Evolutionary conservation across 108 stramenopile species (phyloP).

Genomic region (Schizochytrium sp.): DNA sequence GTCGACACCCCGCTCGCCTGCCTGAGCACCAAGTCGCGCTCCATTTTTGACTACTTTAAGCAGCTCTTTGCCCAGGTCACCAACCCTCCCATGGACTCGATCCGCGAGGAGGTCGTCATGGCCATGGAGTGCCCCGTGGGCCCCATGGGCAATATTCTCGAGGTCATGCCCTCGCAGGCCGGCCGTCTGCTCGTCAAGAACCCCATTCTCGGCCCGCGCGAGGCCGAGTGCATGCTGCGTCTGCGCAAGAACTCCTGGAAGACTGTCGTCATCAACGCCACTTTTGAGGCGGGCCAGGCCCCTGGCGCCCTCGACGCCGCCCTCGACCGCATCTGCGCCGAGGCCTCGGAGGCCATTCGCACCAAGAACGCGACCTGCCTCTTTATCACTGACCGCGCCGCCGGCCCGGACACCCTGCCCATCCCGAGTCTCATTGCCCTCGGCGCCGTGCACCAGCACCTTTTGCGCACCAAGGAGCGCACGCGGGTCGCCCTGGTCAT

Average conservation of each 20-base stretch:
- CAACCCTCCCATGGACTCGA: slow-evolving; percentile 94
- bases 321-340: slow-evolving; percentile 82
- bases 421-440: slow-evolving; percentile 83
- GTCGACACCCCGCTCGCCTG: slow-evolving; percentile 93
- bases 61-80: slow-evolving; percentile 97
- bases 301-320: slow-evolving; percentile 79
- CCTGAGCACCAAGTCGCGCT: slow-evolving; percentile 79
- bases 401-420: slow-evolving; percentile 75
- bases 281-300: slow-evolving; percentile 73
- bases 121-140: slow-evolving; percentile 90
- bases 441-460: slow-evolving; percentile 92
- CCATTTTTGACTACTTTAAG: slow-evolving; percentile 92
- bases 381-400: slow-evolving; percentile 74
- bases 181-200: slow-evolving; percentile 78
- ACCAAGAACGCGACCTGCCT: slow-evolving; percentile 74
- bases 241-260: slow-evolving; percentile 7
- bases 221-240: slow-evolving; percentile 63
- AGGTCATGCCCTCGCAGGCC: slow-evolving; percentile 66
- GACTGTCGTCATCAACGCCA: slow-evolving; percentile 74
- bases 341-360: slow-evolving; percentile 74
- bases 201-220: slow-evolving; percentile 73
- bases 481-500: slow-evolving; percentile 82
- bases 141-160: slow-evolving; percentile 77
- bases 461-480: slow-evolving; percentile 82
- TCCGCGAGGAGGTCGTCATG: slow-evolving; percentile 96